Conservation (phyloP, 768 basidiomycete genomes). For the Leccinum incarnatum region DNA sequence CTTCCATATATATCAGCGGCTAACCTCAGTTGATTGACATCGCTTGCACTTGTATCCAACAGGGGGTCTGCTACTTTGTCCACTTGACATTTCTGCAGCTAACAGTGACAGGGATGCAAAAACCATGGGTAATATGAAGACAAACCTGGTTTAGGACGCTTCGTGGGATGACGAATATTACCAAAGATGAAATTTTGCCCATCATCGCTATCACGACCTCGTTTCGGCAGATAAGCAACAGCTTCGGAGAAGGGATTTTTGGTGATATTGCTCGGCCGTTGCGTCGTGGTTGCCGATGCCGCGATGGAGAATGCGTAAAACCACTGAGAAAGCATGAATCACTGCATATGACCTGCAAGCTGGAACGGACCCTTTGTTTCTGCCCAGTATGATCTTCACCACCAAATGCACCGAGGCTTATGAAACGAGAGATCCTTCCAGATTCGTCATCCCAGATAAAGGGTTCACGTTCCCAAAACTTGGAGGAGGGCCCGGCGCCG, state of each 20-base stretch:
- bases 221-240: conserved; percentile 45
- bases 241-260: conserved; percentile 64
- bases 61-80: conserved; percentile 57
- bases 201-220: conserved; percentile 44
- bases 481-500: conserved; percentile 57
- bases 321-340: conserved; percentile 55
- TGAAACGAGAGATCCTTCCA: conserved; percentile 65
- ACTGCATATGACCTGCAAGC: conserved; percentile 1
- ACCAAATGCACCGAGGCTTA: conserved; percentile 88
- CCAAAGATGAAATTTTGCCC: conserved; percentile 73
- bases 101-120: neutral
- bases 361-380: conserved; percentile 74
- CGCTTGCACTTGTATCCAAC: conserved; percentile 73
- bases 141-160: conserved; percentile 57
- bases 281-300: conserved; percentile 43
- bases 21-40: conserved; percentile 73
- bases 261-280: conserved; percentile 61
- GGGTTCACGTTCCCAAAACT: conserved; percentile 96
- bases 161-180: conserved; percentile 52
- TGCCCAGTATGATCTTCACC: conserved; percentile 55
- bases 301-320: conserved; percentile 94
- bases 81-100: conserved; percentile 24
- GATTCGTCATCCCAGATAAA: conserved; percentile 78
- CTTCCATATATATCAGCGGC: conserved; percentile 12
- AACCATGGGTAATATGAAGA: neutral